Conservation (phyloP, 306 rosid species). For the Pachyrhizus erosus region DNA sequence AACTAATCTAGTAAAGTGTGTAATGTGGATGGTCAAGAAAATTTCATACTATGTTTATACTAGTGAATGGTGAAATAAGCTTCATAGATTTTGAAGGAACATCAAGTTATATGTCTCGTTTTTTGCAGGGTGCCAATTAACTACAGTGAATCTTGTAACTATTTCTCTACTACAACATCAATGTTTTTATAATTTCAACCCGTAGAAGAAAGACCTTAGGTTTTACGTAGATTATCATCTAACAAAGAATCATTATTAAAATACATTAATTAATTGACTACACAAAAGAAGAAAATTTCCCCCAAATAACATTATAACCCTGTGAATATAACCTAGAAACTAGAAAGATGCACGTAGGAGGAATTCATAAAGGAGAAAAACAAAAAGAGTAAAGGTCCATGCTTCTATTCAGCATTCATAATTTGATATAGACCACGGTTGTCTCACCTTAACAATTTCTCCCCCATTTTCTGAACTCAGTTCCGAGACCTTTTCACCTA, state of each 20-base stretch:
- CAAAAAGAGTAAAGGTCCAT: neutral
- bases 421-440: neutral
- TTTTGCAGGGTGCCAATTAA: no score
- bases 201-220: constrained; percentile 2
- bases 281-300: neutral
- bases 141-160: neutral
- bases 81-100: neutral
- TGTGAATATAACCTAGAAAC: neutral
- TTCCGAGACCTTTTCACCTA: constrained; percentile 20
- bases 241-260: neutral
- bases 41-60: neutral
- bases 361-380: neutral
- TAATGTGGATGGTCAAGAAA: neutral
- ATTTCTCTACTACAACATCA: neutral
- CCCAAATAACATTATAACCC: neutral
- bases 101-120: no score
- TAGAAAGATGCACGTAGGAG: neutral
- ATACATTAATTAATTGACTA: constrained; percentile 7
- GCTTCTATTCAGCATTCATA: neutral
- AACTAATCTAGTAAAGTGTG: neutral
- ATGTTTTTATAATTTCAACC: neutral
- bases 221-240: neutral
- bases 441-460: constrained; percentile 42
- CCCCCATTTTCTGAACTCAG: constrained; percentile 29
- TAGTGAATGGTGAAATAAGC: neutral